Conservation (phyloP, 441 rosid genomes). For the Macaranga tanarius region DNA sequence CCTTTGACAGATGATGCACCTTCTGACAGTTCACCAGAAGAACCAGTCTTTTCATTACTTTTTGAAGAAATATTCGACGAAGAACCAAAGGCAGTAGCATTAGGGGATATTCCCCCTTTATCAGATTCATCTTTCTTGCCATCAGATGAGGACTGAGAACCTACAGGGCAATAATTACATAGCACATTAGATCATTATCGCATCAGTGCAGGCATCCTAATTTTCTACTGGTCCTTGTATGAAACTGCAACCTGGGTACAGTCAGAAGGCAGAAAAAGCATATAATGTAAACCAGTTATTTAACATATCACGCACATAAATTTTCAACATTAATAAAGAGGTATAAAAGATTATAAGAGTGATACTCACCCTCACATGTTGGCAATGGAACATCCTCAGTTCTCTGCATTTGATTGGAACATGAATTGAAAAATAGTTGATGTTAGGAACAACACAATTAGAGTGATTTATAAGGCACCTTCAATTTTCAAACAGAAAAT, state of each 20-base stretch:
- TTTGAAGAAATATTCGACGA: slow-evolving; percentile 38
- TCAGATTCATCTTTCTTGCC: slow-evolving; percentile 39
- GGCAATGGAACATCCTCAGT: slow-evolving; percentile 31
- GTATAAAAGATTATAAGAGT: neutral
- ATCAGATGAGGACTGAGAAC: slow-evolving; percentile 31
- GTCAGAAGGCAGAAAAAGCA: neutral
- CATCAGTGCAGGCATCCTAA: neutral
- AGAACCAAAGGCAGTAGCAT: slow-evolving; percentile 32
- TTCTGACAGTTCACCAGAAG: slow-evolving; percentile 43
- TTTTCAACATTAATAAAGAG: neutral
- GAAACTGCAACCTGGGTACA: slow-evolving; percentile 3
- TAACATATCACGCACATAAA: neutral
- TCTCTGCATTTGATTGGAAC: slow-evolving; percentile 35
- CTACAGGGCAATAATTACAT: slow-evolving; percentile 30
- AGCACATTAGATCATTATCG: neutral
- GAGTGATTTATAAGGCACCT: slow-evolving; percentile 14
- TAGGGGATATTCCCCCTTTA: slow-evolving; percentile 37
- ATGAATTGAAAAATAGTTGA: slow-evolving; percentile 4
- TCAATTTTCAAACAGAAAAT: slow-evolving; percentile 11
- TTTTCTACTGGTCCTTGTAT: neutral
- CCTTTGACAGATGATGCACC: slow-evolving; percentile 40
- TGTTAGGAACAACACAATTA: slow-evolving; percentile 18
- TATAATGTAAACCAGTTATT: neutral
- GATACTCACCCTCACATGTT: slow-evolving; percentile 44
- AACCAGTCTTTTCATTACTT: slow-evolving; percentile 42